Conservation (phyloP, 768 basidiomycete genomes). For the Steccherinum ochraceum region DNA sequence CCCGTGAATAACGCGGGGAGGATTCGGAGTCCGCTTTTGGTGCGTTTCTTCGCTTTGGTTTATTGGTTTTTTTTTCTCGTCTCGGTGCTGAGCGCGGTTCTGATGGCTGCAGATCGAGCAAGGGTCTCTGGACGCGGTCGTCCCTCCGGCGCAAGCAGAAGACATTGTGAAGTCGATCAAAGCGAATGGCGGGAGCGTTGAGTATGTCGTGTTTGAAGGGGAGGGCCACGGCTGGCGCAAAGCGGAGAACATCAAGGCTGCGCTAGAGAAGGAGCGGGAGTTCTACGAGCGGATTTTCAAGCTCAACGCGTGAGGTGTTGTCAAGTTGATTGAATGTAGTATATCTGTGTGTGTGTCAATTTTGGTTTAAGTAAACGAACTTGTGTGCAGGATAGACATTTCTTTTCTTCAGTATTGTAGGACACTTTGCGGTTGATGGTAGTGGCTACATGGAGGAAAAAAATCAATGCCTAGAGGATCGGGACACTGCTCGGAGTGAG, state of each 20-base stretch:
- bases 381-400: no score
- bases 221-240: constrained; percentile 64
- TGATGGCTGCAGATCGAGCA: constrained; percentile 51
- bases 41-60: constrained; percentile 35
- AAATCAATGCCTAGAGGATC: no score
- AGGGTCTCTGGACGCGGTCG: constrained; percentile 55
- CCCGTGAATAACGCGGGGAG: constrained; percentile 56
- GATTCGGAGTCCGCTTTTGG: constrained; percentile 60
- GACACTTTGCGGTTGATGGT: no score
- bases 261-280: constrained; percentile 44
- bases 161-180: constrained; percentile 48
- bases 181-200: constrained; percentile 42
- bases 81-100: not conserved
- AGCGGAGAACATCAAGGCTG: constrained; percentile 46
- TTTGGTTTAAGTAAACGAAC: no score
- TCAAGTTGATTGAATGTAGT: not conserved
- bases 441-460: no score
- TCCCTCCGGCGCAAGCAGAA: constrained; percentile 62
- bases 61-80: constrained; percentile 9
- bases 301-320: constrained; percentile 7
- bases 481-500: not conserved
- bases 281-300: constrained; percentile 48
- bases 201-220: constrained; percentile 55
- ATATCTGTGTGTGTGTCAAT: not conserved
- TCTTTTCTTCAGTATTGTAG: no score